Percentiles rank a stretch among this genome's conserved stretches.
Conservation (phyloP, 1,284 basidiomycete species). For the Sporisorium reilianum region DNA sequence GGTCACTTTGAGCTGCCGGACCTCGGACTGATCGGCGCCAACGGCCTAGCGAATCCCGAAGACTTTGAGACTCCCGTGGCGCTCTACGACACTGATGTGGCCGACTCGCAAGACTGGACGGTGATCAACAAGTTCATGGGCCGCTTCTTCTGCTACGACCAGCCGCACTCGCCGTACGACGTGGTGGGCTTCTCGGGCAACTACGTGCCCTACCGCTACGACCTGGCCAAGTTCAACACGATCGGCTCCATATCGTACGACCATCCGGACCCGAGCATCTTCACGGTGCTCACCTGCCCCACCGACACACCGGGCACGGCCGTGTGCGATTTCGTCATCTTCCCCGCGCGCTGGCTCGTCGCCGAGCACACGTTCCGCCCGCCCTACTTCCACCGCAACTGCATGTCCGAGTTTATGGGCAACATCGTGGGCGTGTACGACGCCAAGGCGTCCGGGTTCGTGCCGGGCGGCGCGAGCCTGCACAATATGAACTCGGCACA, state of each 20-base stretch:
- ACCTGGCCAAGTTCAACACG: conserved; percentile 76
- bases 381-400: conserved; percentile 53
- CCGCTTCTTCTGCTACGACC: conserved; percentile 74
- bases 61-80: conserved; percentile 78
- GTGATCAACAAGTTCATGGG: conserved; percentile 73
- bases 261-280: conserved; percentile 68
- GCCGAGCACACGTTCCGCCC: conserved; percentile 48
- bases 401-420: conserved; percentile 55
- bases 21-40: conserved; percentile 76
- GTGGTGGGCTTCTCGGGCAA: conserved; percentile 78
- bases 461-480: conserved; percentile 58
- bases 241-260: conserved; percentile 77
- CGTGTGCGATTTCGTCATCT: conserved; percentile 59
- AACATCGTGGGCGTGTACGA: conserved; percentile 51
- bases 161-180: conserved; percentile 79
- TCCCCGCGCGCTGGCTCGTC: conserved; percentile 49
- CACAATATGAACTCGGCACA: conserved; percentile 64
- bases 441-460: conserved; percentile 47
- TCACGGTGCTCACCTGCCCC: conserved; percentile 58
- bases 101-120: conserved; percentile 71
- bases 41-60: conserved; percentile 70
- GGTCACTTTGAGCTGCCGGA: conserved; percentile 77
- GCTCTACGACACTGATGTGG: conserved; percentile 74
- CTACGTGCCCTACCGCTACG: conserved; percentile 80
- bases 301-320: conserved; percentile 76